These are phyloP conservation scores for Solanum okadae DNA, from an alignment of 257 asterid genomes.

Conservation along the genomic window DNA sequence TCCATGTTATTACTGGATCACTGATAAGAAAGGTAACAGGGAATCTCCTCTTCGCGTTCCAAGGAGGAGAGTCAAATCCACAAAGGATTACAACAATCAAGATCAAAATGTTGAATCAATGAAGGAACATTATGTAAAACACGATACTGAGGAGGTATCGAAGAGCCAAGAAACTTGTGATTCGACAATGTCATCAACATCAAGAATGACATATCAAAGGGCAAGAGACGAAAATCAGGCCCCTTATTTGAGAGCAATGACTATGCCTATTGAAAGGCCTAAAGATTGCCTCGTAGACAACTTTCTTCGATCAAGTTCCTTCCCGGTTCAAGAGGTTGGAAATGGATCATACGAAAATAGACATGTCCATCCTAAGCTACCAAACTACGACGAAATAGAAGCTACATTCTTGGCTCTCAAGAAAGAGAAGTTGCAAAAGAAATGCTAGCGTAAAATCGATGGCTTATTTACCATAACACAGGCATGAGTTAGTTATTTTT, in stretches of 20 bases:
- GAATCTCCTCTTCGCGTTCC: not conserved
- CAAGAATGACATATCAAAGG: not conserved
- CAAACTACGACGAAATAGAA: conserved; percentile 71
- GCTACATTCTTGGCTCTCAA: conserved; percentile 62
- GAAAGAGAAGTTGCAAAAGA: conserved; percentile 25
- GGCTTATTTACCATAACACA: not conserved
- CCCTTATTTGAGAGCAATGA: conserved; percentile 23
- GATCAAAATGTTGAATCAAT: not conserved
- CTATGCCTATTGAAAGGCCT: conserved; percentile 36
- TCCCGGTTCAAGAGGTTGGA: conserved; percentile 17
- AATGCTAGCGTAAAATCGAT: not conserved
- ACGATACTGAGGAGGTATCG: not conserved
- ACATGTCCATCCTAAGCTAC: conserved; percentile 87
- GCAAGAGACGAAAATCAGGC: not conserved
- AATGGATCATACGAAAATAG: conserved; percentile 4
- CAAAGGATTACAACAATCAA: not conserved
- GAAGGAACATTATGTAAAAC: not conserved
- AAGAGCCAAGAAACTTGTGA: not conserved
- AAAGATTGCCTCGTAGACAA: conserved; percentile 12
- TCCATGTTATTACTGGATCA: conserved; percentile 10
- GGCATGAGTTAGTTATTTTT: not conserved
- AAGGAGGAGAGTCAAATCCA: not conserved
- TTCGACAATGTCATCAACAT: not conserved
- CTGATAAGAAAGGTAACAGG: not conserved
- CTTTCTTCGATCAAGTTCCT: conserved; percentile 37